A percentile compares a stretch with the other conserved stretches of the same genome.
These are phyloP conservation scores for Cyclanthera cordifolia DNA, from an alignment of 306 rosid genomes.

Conservation along the genomic window DNA sequence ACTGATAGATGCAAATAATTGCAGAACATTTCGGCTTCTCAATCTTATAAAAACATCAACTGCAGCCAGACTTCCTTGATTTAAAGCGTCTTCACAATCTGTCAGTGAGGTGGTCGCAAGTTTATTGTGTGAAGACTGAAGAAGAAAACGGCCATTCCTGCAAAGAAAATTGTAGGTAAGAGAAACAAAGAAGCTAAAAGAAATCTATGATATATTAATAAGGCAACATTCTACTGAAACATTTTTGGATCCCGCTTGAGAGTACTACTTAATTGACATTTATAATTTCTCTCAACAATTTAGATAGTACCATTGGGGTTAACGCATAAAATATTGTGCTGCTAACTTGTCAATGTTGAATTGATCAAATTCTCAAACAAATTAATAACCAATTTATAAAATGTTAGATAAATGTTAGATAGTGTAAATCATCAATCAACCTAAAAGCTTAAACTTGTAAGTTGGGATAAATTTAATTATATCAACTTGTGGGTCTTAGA, in stretches of 20 bases:
- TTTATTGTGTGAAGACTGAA: constrained; percentile 63
- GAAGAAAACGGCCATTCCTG: constrained; percentile 92
- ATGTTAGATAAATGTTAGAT: too few species aligned
- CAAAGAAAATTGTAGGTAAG: constrained; percentile 23
- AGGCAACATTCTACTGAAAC: not conserved
- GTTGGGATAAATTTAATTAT: too few species aligned
- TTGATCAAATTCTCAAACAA: not conserved
- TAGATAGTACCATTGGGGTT: not conserved
- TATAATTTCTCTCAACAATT: not conserved
- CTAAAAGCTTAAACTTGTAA: too few species aligned
- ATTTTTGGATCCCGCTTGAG: not conserved
- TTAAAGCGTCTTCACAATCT: constrained; percentile 91
- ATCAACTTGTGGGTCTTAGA: too few species aligned
- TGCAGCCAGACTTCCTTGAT: constrained; percentile 80
- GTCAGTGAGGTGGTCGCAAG: constrained; percentile 42
- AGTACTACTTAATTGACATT: not conserved
- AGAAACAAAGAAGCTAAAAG: constrained; percentile 1
- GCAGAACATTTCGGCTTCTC: constrained; percentile 88
- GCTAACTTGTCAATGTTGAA: not conserved
- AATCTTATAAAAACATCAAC: constrained; percentile 74
- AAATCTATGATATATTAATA: not conserved
- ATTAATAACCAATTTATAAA: constrained; percentile 1
- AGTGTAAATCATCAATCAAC: too few species aligned
- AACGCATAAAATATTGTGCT: not conserved
- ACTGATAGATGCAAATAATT: constrained; percentile 81